A percentile compares a stretch with the other conserved stretches of the same genome.
These are phyloP conservation scores for Fusarium buxicola DNA, from an alignment of 2,329 filamentous ascomycete genomes.

Conservation along the genomic window DNA sequence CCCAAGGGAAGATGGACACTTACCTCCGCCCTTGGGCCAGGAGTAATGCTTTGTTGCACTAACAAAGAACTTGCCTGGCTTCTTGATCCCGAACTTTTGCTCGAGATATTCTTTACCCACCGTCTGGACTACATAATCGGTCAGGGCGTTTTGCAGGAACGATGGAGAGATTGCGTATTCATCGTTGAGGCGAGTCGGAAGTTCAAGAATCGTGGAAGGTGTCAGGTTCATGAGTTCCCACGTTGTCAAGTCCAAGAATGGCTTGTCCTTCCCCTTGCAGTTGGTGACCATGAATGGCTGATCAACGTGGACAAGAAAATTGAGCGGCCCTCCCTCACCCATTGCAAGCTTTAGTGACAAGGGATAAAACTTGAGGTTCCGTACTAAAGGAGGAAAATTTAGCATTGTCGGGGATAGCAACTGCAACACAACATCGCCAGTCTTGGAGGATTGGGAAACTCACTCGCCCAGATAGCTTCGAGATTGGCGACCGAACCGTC, in stretches of 20 bases:
- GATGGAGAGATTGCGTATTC: neutral
- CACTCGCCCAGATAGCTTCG: neutral
- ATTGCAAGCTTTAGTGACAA: neutral
- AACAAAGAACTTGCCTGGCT: constrained; percentile 6
- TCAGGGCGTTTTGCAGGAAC: neutral
- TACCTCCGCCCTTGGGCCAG: constrained; percentile 1
- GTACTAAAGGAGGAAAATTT: no score
- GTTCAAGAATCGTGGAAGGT: neutral
- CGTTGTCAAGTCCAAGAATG: neutral
- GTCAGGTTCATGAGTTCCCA: constrained; percentile 4
- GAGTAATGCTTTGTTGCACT: constrained; percentile 11
- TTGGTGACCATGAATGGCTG: neutral
- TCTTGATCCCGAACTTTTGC: neutral
- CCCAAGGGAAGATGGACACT: no score
- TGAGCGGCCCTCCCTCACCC: neutral
- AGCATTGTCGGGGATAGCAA: no score
- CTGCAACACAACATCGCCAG: no score
- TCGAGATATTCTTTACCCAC: neutral
- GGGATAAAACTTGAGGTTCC: constrained; percentile 3
- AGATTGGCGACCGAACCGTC: neutral
- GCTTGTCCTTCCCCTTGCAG: neutral
- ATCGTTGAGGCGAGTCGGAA: neutral
- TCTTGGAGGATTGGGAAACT: rapidly evolving
- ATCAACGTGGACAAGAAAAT: neutral
- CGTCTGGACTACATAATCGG: neutral